A percentile compares a stretch with the other conserved stretches of the same genome.
Conservation (phyloP, 495 filamentous ascomycete species). For the Beverwykella pulmonaria region DNA sequence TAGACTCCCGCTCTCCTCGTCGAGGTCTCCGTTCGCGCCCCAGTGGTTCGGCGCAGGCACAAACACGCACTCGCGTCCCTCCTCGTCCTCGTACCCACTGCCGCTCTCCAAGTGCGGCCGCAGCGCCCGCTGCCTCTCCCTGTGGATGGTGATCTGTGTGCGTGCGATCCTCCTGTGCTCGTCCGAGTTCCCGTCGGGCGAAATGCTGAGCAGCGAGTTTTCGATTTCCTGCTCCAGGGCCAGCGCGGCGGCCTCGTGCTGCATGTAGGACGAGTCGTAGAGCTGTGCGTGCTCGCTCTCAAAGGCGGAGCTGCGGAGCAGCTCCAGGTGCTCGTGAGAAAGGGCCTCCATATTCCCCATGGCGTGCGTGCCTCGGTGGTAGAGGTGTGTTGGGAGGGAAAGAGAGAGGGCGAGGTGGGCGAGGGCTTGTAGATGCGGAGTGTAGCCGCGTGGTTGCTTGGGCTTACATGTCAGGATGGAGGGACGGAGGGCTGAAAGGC, state of each 20-base stretch:
- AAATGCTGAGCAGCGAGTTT: constrained; percentile 21
- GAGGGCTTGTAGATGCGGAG: constrained; percentile 19
- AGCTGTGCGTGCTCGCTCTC: constrained; percentile 33
- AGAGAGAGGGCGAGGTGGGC: constrained; percentile 1
- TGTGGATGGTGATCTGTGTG: constrained; percentile 28
- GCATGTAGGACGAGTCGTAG: constrained; percentile 34
- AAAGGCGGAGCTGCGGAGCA: constrained; percentile 33
- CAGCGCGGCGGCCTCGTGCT: constrained; percentile 33
- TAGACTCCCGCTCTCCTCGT: constrained; percentile 34
- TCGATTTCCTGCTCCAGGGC: constrained; percentile 30
- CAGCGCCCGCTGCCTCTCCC: constrained; percentile 28
- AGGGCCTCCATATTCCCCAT: constrained; percentile 27
- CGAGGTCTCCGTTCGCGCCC: constrained; percentile 31
- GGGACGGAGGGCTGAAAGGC: constrained; percentile 6
- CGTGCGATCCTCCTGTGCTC: constrained; percentile 19
- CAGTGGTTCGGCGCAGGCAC: constrained; percentile 33
- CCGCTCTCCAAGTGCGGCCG: constrained; percentile 34
- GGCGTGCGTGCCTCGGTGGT: constrained; percentile 4
- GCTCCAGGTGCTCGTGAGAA: constrained; percentile 27
- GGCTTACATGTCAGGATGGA: constrained; percentile 25
- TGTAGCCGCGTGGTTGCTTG: constrained; percentile 23
- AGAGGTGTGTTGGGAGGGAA: not conserved
- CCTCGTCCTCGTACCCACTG: constrained; percentile 30
- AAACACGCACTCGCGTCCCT: constrained; percentile 29
- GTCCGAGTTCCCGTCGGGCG: constrained; percentile 32